Base-by-base conservation (phyloP, 768 basidiomycete species). In the Kwoniella pini region DNA sequence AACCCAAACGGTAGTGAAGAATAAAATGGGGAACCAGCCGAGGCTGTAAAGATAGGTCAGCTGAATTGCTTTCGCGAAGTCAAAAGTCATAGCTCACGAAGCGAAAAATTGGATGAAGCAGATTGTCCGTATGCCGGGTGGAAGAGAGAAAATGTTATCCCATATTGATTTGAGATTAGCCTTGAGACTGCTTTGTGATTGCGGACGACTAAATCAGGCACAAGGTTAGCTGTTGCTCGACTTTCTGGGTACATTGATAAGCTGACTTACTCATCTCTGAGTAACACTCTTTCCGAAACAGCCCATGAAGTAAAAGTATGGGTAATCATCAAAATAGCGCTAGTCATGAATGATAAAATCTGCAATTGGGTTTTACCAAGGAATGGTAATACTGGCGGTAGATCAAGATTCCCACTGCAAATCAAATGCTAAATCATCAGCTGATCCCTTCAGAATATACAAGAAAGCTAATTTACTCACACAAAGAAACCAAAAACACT, bases 11-110 rank as follows among this genome's bases (percentile, higher is more conserved):
- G 89, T 88, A 2, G 87, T 88, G 80, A 91, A 94, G 79, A 94
- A 93, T 1, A 95, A 82, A 24, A 92, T 80, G 0, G 94, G 93
- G 71, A 95, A 96, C 95, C 95, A 97, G 7, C 85, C 89, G 60
- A 93, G 82, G 86, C 86, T 94, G 12, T 86, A 84, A 89, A 77
- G 89, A 88, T 79, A 90, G 88, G n/a, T 19, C 89, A 85, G 27
- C 88, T 78, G 85, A 30, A 1, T 22, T 39, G 13, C 45, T 45
- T 12, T 58, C 40, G 40, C 7, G 26, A 22, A 57, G 13, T 33
- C 3, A 49, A 19, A 21, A 28, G 21, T 52, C 33, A n/a, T n/a
- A 39, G 31, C 60, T 43, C 57, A 69, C 68, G 63, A 72, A 13
- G 64, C 63, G 22, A 68, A 75, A 42, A 83, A 89, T 54, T 81